A percentile compares a stretch with the other conserved stretches of the same genome.
These are phyloP conservation scores for Beta lomatogona DNA, from an alignment of 179 eudicot genomes.

Conservation along the genomic window DNA sequence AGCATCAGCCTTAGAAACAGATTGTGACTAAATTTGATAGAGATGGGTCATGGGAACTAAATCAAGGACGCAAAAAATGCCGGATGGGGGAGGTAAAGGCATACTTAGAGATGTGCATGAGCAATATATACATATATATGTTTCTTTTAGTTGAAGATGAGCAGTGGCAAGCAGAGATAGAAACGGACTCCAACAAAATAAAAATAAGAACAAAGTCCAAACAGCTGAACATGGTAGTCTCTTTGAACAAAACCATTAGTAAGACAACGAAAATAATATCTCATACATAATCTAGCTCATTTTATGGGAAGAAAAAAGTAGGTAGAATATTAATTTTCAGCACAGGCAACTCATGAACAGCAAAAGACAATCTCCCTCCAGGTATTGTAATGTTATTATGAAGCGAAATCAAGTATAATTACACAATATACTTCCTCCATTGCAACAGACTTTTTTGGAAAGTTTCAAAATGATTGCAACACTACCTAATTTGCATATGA, in stretches of 20 bases:
- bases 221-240: neutral
- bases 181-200: neutral
- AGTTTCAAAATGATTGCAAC: too few species aligned
- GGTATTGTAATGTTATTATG: neutral
- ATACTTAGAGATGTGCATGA: too few species aligned
- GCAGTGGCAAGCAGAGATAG: slow-evolving; percentile 2
- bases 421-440: neutral
- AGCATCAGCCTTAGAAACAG: neutral
- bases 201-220: neutral
- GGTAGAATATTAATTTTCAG: neutral
- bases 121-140: neutral
- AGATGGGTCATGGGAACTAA: neutral
- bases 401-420: neutral
- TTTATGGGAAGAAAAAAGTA: neutral
- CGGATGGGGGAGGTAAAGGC: neutral
- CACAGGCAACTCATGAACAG: neutral
- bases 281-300: neutral
- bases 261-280: neutral
- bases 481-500: too few species aligned
- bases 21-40: neutral
- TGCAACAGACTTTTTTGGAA: too few species aligned
- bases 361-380: neutral
- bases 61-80: neutral
- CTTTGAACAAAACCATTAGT: neutral
- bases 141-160: neutral